These are phyloP conservation scores for Backusella parvicylindrica DNA, from an alignment of 192 early-diverging fungal genomes.

Conservation along the genomic window DNA sequence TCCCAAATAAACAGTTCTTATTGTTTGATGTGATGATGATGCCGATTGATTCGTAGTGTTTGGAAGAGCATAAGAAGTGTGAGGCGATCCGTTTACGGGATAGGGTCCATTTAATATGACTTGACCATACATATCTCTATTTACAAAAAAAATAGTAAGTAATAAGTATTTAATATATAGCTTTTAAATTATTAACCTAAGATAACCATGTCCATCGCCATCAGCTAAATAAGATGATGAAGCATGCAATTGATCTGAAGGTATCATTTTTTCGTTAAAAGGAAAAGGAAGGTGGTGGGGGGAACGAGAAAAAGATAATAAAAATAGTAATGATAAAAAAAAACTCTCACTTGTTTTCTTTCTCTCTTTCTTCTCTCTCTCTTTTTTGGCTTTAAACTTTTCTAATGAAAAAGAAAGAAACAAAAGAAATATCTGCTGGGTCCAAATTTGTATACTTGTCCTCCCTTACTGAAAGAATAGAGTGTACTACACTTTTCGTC, in stretches of 20 bases:
- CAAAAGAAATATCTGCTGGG: neutral
- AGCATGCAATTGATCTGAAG: neutral
- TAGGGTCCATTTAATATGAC: neutral
- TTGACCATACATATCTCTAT: slow-evolving; percentile 9
- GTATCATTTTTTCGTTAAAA: neutral
- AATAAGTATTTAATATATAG: neutral
- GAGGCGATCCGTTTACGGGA: neutral
- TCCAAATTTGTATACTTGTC: neutral
- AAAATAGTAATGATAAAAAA: neutral
- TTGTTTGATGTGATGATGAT: slow-evolving; percentile 32
- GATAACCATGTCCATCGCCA: neutral
- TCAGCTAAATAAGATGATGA: neutral
- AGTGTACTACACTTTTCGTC: too few relatives aligned
- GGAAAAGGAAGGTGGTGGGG: neutral
- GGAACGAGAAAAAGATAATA: neutral
- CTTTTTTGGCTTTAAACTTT: neutral
- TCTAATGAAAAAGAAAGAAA: neutral
- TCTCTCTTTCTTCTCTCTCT: neutral
- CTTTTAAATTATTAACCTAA: neutral
- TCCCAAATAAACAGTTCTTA: slow-evolving; percentile 82
- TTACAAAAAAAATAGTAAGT: neutral
- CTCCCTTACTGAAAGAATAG: neutral
- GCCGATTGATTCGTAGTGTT: neutral
- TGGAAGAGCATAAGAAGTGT: neutral
- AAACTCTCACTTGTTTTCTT: neutral